Conservation (phyloP, 2,329 filamentous ascomycete species). For the Clonostachys solani region DNA sequence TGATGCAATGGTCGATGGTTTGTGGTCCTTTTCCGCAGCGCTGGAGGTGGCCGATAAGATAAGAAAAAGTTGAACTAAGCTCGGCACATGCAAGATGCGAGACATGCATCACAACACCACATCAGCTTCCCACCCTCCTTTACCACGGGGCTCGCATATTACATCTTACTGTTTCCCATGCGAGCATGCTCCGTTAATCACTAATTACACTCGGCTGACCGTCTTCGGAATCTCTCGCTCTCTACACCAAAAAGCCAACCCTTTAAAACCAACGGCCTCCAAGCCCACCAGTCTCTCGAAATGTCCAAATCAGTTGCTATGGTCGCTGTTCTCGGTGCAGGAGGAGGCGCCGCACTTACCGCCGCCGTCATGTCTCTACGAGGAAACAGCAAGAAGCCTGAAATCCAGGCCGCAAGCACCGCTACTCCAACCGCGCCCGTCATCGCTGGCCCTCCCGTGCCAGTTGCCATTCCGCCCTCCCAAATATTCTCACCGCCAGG, state of each 20-base stretch:
- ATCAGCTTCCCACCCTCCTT: constrained; percentile 1
- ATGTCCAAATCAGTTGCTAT: constrained; percentile 79
- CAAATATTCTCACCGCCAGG: constrained; percentile 41
- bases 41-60: too few relatives aligned
- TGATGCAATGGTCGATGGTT: too few relatives aligned
- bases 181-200: background rate
- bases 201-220: background rate
- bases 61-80: too few relatives aligned
- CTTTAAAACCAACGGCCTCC: background rate
- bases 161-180: too few relatives aligned
- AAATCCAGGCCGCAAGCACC: constrained; percentile 23
- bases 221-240: background rate
- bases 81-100: background rate
- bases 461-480: constrained; percentile 49
- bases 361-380: constrained; percentile 62
- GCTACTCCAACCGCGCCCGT: constrained; percentile 16
- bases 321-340: constrained; percentile 72
- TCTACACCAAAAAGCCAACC: background rate
- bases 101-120: constrained; percentile 4
- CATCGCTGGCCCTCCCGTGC: constrained; percentile 17
- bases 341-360: constrained; percentile 71
- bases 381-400: constrained; percentile 36
- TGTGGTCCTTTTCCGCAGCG: too few relatives aligned
- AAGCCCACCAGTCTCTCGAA: constrained; percentile 12
- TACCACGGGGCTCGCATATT: background rate